These are phyloP conservation scores for Pyrenophora teres DNA, from an alignment of 2,329 filamentous ascomycete genomes.

Conservation along the genomic window DNA sequence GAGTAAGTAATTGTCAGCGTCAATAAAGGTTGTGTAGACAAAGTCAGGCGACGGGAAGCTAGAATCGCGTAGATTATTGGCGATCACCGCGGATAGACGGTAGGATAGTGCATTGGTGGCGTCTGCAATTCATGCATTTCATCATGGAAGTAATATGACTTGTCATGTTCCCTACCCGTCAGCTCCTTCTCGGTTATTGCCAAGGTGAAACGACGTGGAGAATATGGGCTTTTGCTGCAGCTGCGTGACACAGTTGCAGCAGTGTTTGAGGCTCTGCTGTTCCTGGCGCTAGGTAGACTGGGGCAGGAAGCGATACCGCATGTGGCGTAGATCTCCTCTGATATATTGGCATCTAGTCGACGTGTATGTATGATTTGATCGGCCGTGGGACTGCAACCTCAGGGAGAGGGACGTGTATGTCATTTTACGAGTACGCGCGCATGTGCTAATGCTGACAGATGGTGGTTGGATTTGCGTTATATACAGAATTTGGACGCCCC, in stretches of 20 bases:
- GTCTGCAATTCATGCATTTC: constrained; percentile 23
- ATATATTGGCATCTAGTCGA: constrained; percentile 4
- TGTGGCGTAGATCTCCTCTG: constrained; percentile 3
- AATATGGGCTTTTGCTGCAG: constrained; percentile 16
- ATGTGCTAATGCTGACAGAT: constrained; percentile 2
- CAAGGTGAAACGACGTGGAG: constrained; percentile 20
- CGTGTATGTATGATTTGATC: background rate
- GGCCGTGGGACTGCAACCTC: background rate
- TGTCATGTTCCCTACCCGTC: constrained; percentile 20
- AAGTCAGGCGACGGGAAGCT: constrained; percentile 1
- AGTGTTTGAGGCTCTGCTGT: constrained; percentile 22
- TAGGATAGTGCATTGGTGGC: constrained; percentile 10
- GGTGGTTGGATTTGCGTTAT: constrained; percentile 31
- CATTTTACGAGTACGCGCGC: background rate
- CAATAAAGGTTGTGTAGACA: background rate
- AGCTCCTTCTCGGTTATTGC: constrained; percentile 8
- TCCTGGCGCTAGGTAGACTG: constrained; percentile 2
- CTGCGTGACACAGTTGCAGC: constrained; percentile 15
- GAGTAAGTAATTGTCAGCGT: background rate
- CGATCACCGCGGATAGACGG: background rate
- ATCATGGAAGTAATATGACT: constrained; percentile 13
- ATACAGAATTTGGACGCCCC: constrained; percentile 25
- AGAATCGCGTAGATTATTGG: background rate
- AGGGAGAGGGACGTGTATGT: background rate
- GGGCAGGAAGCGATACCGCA: constrained; percentile 4